Percentiles rank a stretch among this genome's conserved stretches.
phyloP scores from a whole-genome alignment of 805 yeast species.

The Lachancea fermentati region DNA sequence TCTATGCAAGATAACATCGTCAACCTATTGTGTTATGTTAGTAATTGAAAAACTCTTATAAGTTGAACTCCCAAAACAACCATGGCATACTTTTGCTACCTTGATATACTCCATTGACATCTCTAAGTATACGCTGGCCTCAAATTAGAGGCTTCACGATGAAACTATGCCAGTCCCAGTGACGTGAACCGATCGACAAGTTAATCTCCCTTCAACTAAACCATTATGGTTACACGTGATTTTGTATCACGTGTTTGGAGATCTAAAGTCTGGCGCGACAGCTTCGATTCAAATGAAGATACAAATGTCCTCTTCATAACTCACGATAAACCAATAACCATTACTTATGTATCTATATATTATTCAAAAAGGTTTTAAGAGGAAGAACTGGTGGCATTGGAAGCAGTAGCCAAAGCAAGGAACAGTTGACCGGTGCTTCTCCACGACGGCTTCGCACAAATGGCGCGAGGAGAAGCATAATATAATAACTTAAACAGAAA shows the following conservation, averaged over 20 bases:
- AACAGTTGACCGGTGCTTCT: background rate
- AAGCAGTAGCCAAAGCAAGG: background rate
- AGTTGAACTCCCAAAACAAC: background rate
- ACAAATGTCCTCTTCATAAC: no score
- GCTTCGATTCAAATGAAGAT: no score
- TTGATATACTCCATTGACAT: slow-evolving; percentile 49
- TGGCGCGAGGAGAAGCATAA: background rate
- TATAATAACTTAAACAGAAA: background rate
- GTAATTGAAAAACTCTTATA: background rate
- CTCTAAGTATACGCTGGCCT: background rate
- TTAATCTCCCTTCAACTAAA: background rate
- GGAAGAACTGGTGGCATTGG: background rate
- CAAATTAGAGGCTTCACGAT: background rate
- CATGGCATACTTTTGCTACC: slow-evolving; percentile 41
- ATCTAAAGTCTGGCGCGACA: no score
- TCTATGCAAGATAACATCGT: slow-evolving; percentile 49
- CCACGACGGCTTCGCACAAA: background rate
- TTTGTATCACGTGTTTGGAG: no score
- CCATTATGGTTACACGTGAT: background rate
- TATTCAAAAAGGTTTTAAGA: background rate
- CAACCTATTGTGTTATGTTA: slow-evolving; percentile 31
- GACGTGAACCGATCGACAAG: background rate
- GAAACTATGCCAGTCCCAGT: background rate
- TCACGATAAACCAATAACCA: background rate
- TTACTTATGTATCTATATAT: background rate